These are phyloP conservation scores for Sequoiadendron giganteum DNA, from an alignment of 75 land plant species.

Conservation along the genomic window DNA sequence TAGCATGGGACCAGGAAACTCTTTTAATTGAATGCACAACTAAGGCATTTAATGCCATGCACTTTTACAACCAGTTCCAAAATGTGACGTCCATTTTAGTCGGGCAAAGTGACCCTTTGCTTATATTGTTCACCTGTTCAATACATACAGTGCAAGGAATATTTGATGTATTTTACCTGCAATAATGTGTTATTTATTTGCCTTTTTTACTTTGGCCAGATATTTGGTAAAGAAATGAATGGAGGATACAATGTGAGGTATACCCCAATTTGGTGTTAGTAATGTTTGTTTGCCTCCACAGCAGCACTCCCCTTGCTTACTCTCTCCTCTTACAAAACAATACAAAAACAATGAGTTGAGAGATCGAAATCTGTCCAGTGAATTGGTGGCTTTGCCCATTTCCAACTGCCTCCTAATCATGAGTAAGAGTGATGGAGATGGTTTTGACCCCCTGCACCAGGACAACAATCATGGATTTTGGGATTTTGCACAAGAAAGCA, in stretches of 20 bases:
- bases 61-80: neutral
- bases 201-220: neutral
- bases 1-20: neutral
- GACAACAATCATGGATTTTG: slow-evolving; percentile 19
- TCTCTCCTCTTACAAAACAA: neutral
- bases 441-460: too few relatives aligned
- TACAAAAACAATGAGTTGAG: slow-evolving; percentile 13
- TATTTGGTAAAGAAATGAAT: neutral
- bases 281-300: neutral
- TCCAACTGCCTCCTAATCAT: slow-evolving; percentile 35
- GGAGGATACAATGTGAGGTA: neutral
- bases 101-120: too few relatives aligned
- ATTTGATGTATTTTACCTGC: slow-evolving; percentile 4
- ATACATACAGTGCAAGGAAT: neutral
- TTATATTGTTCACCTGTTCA: too few relatives aligned
- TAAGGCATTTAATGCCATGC: neutral
- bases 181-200: neutral
- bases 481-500: slow-evolving; percentile 3
- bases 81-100: neutral
- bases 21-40: neutral
- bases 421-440: neutral
- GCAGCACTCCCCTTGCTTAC: neutral
- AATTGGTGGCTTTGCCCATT: slow-evolving; percentile 42
- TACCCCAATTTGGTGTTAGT: neutral
- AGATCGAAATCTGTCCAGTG: slow-evolving; percentile 5